Percentiles rank a stretch among this genome's conserved stretches.
Evolutionary conservation across 164 flowering plant species (phyloP).

Genomic region (Magnolia sinica): DNA sequence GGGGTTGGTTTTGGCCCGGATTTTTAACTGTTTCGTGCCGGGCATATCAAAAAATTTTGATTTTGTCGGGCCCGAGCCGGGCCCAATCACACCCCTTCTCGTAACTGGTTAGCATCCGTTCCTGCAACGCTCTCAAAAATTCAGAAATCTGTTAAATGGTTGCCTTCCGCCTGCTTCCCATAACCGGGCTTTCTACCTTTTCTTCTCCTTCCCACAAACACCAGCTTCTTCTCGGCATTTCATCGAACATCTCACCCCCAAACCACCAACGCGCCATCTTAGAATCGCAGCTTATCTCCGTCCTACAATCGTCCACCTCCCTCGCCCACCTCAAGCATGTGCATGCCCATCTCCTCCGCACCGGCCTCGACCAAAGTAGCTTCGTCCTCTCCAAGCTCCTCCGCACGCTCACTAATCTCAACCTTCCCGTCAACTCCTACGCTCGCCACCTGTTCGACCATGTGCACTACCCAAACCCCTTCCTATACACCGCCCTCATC

Average conservation of each 20-base stretch:
- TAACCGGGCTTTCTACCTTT: neutral
- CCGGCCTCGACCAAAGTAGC: slow-evolving; percentile 26
- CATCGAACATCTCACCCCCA: neutral
- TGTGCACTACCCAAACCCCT: slow-evolving; percentile 24
- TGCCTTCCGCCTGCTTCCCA: neutral
- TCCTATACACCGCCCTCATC: slow-evolving; percentile 27
- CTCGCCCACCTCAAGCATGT: slow-evolving; percentile 22
- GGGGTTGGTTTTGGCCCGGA: too few species aligned
- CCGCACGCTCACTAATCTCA: slow-evolving; percentile 20
- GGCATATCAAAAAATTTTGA: too few species aligned
- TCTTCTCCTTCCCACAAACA: neutral
- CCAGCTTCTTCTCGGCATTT: slow-evolving; percentile 4
- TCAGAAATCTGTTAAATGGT: neutral
- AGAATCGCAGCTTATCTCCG: slow-evolving; percentile 17
- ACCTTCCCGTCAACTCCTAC: slow-evolving; percentile 13
- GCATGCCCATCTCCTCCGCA: slow-evolving; percentile 23
- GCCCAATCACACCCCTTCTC: too few species aligned
- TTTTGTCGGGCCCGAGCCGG: too few species aligned
- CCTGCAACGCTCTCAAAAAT: too few species aligned
- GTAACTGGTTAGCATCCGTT: too few species aligned
- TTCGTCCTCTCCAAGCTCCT: slow-evolving; percentile 25
- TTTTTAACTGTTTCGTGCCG: too few species aligned
- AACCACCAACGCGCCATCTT: neutral
- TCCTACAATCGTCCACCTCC: slow-evolving; percentile 12
- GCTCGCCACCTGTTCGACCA: slow-evolving; percentile 22